A percentile compares a stretch with the other conserved stretches of the same genome.
These are phyloP conservation scores for Cercospora berteroae DNA, from an alignment of 2,329 filamentous ascomycete species.

Conservation along the genomic window DNA sequence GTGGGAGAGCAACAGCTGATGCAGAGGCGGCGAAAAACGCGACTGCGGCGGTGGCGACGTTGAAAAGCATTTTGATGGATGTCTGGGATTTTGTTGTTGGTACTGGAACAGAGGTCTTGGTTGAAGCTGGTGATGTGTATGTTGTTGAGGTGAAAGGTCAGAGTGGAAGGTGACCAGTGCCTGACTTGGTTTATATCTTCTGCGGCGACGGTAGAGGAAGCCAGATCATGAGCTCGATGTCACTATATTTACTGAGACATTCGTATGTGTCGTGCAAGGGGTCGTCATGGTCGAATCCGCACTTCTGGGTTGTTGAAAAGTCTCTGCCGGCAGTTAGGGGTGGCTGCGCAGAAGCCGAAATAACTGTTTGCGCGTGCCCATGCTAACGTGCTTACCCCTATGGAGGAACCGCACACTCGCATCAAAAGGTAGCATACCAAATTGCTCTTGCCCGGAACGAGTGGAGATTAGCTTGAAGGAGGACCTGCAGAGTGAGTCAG, in stretches of 20 bases:
- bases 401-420: background rate
- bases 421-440: background rate
- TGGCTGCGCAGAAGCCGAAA: background rate
- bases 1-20: slow-evolving; percentile 5
- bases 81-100: background rate
- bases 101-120: background rate
- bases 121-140: background rate
- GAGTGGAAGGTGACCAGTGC: background rate
- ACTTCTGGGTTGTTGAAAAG: background rate
- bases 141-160: background rate
- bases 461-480: no score
- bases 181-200: background rate
- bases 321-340: background rate
- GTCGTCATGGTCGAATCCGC: background rate
- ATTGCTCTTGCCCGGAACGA: no score
- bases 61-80: slow-evolving; percentile 11
- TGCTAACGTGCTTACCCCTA: background rate
- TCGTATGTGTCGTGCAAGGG: background rate
- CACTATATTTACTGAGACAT: background rate
- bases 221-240: background rate
- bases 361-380: background rate
- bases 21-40: background rate
- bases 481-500: no score
- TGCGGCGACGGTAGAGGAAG: background rate
- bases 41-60: background rate